Evolutionary conservation across 2,329 filamentous ascomycete genomes (phyloP).

Genomic region (Aspergillus unguis): DNA sequence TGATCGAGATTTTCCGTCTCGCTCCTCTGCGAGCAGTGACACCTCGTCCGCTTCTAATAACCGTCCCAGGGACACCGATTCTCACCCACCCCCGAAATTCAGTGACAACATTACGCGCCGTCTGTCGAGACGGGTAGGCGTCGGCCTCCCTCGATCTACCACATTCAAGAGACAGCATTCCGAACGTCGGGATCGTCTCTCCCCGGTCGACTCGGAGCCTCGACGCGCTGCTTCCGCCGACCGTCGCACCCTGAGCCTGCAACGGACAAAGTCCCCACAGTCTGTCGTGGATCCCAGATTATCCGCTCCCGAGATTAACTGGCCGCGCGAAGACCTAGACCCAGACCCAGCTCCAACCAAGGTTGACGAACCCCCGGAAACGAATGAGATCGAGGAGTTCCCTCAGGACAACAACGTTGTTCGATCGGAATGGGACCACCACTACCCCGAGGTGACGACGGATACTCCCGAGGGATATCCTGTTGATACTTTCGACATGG

Average conservation of each 20-base stretch:
- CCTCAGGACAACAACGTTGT: conserved; percentile 27
- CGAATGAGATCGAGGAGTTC: conserved; percentile 30
- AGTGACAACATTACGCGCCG: conserved; percentile 35
- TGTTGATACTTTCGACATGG: conserved; percentile 61
- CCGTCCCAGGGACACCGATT: conserved; percentile 12
- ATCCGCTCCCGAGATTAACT: conserved; percentile 42
- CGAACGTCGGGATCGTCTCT: conserved; percentile 70
- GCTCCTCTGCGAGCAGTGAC: conserved; percentile 18
- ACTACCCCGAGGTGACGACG: conserved; percentile 22
- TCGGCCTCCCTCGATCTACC: conserved; percentile 70
- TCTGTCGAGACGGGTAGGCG: conserved; percentile 58
- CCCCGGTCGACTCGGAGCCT: conserved; percentile 60
- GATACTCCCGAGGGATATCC: conserved; percentile 25
- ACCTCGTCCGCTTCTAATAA: conserved; percentile 14
- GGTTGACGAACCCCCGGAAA: conserved; percentile 30
- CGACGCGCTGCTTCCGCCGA: conserved; percentile 66
- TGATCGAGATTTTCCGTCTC: conserved; percentile 32
- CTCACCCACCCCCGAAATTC: conserved; percentile 18
- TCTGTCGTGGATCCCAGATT: conserved; percentile 36
- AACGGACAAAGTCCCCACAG: conserved; percentile 44
- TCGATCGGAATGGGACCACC: conserved; percentile 29
- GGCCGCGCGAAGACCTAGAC: conserved; percentile 29
- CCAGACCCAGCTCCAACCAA: conserved; percentile 22
- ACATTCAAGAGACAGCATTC: conserved; percentile 82
- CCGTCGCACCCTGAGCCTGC: conserved; percentile 42